phyloP scores from a whole-genome alignment of 441 rosid species.

The Croton laevigatus region DNA sequence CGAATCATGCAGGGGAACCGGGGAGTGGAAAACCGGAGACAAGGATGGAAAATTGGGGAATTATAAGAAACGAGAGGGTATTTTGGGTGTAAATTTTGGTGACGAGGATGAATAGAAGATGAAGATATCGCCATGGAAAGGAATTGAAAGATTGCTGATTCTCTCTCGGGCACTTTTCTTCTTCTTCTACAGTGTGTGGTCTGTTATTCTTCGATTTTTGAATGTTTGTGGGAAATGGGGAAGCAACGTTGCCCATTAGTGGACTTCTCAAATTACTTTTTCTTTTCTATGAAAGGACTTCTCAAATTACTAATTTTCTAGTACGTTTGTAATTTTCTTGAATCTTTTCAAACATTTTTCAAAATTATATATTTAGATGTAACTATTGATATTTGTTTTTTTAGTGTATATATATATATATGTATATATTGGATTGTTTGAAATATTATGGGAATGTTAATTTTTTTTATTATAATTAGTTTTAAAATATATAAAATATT shows the following conservation, averaged over 20 bases:
- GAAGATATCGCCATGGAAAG: slow-evolving; percentile 47
- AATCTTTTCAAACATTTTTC: too few species aligned
- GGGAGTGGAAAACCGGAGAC: slow-evolving; percentile 36
- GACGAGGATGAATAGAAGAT: slow-evolving; percentile 35
- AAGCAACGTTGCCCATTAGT: not conserved
- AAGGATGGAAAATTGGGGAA: slow-evolving; percentile 29
- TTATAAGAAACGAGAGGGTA: slow-evolving; percentile 32
- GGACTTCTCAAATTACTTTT: not conserved
- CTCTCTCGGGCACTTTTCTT: not conserved
- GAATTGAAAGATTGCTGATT: not conserved
- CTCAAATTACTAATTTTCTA: too few species aligned
- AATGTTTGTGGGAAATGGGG: not conserved
- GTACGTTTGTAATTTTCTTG: too few species aligned
- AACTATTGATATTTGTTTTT: too few species aligned
- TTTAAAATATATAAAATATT: too few species aligned
- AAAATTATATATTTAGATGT: too few species aligned
- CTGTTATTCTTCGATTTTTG: not conserved
- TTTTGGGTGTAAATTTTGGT: slow-evolving; percentile 35
- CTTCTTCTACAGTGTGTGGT: not conserved
- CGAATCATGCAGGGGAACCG: slow-evolving; percentile 33
- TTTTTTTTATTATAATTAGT: too few species aligned
- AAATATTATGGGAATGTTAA: too few species aligned
- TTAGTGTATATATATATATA: too few species aligned
- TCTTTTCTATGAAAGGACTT: too few species aligned
- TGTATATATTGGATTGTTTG: too few species aligned